Evolutionary conservation across 208 protist species (phyloP).

Genomic region (Trypanosoma brucei): DNA sequence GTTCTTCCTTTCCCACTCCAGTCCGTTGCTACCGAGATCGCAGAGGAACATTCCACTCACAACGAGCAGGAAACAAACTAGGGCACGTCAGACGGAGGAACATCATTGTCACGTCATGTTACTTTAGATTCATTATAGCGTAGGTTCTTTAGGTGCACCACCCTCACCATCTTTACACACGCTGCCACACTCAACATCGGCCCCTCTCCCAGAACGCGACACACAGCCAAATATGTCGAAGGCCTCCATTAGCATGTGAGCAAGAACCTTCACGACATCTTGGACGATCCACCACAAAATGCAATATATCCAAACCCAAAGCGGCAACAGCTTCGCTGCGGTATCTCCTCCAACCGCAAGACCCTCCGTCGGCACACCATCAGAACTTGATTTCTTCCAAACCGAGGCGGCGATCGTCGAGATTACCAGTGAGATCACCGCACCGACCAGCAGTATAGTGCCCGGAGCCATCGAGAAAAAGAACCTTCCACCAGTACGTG

Average conservation of each 20-base stretch:
- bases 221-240: slow-evolving; percentile 56
- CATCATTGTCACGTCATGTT: too few relatives aligned
- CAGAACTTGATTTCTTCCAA: slow-evolving; percentile 54
- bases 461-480: slow-evolving; percentile 71
- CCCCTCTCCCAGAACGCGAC: neutral
- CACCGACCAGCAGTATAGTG: slow-evolving; percentile 53
- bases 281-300: slow-evolving; percentile 88
- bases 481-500: slow-evolving; percentile 67
- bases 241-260: slow-evolving; percentile 58
- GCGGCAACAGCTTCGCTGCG: slow-evolving; percentile 56
- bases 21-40: too few relatives aligned
- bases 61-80: too few relatives aligned
- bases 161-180: neutral
- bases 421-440: slow-evolving; percentile 57
- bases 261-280: slow-evolving; percentile 76
- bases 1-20: too few relatives aligned
- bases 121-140: too few relatives aligned
- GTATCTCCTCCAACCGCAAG: slow-evolving; percentile 51
- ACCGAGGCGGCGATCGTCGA: slow-evolving; percentile 70
- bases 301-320: slow-evolving; percentile 90
- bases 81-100: too few relatives aligned
- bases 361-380: slow-evolving; percentile 64
- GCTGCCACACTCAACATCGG: neutral
- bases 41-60: too few relatives aligned
- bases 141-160: neutral